Evolutionary conservation across 164 flowering plant species (phyloP), one percentile per base, ranked within the genome.

Genomic region (Stephania cephalantha): DNA sequence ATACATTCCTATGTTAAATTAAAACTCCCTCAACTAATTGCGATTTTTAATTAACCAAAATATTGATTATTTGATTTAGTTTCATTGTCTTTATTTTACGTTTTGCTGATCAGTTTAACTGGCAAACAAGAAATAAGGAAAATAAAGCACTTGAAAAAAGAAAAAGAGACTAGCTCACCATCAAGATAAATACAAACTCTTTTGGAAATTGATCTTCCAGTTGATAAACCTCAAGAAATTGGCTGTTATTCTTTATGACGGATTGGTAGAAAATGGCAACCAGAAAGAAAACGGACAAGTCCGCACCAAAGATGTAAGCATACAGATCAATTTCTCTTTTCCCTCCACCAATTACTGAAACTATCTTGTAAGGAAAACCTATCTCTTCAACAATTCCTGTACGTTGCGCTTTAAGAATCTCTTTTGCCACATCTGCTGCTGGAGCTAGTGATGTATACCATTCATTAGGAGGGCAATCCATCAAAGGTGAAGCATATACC

Each of bases 121-220:
- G 72, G 53, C 6, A 46, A 46, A 46, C 13, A 46, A 22, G 22
- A 45, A 17, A 17, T 15, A 15, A 42, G 5, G 17, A 70, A 45
- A 45, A 20, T 7, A 70, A 66, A 29, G 50, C 55, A 35, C 1
- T 35, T 35, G 5, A 25, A 7, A 44, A 64, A 35, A 29, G 31
- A 44, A 46, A 44, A 75, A 46, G 74, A 45, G 15, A 45, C 7
- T 68, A 15, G 45, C 83, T 82, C 84, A 95, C 99, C 91, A 96
- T 91, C 46, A 96, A 82, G 71, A 92, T 77, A 78, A 91, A 88
- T 5, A 96, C 97, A 74, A 82, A 96, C 77, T 94, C 98, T 75
- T 88, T 92, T 0, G 99, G 99, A 78, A 96, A 96, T 80, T 96
- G 99, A 83, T 96, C 99, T 86, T 96, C 98, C 75, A 94, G 97